These are phyloP conservation scores for Capronia epimyces DNA, from an alignment of 2,329 filamentous ascomycete genomes.

Conservation along the genomic window DNA sequence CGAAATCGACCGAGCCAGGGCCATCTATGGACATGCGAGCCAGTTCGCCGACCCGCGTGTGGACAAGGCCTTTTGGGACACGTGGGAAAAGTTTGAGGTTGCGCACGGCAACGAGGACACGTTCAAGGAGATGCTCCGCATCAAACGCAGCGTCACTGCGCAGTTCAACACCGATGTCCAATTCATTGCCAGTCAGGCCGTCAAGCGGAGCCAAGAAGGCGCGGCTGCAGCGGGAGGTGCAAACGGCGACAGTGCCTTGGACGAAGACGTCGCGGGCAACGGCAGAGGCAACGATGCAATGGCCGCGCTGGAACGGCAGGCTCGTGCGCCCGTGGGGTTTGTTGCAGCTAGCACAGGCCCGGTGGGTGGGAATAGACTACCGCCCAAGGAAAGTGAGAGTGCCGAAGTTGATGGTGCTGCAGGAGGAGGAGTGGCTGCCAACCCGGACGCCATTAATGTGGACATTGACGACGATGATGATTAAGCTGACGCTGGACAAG, in stretches of 20 bases:
- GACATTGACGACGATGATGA: slow-evolving; percentile 47
- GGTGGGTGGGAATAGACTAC: slow-evolving; percentile 53
- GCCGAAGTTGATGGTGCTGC: slow-evolving; percentile 7
- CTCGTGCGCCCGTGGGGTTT: slow-evolving; percentile 83
- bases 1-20: slow-evolving; percentile 88
- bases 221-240: slow-evolving; percentile 36
- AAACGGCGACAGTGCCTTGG: slow-evolving; percentile 40
- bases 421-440: slow-evolving; percentile 46
- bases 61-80: slow-evolving; percentile 84
- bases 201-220: slow-evolving; percentile 66
- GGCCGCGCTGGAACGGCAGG: slow-evolving; percentile 80
- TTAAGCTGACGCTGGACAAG: background rate
- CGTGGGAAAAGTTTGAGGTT: slow-evolving; percentile 96
- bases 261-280: slow-evolving; percentile 44
- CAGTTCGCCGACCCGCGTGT: slow-evolving; percentile 96
- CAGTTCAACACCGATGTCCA: slow-evolving; percentile 99
- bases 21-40: slow-evolving; percentile 92
- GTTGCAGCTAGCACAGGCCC: slow-evolving; percentile 77
- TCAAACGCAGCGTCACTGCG: slow-evolving; percentile 94
- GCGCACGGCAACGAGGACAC: slow-evolving; percentile 98
- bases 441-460: slow-evolving; percentile 83
- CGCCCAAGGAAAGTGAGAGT: slow-evolving; percentile 35
- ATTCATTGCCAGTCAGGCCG: slow-evolving; percentile 92
- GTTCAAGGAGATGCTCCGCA: slow-evolving; percentile 97
- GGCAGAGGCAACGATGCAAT: slow-evolving; percentile 61